Conservation (phyloP, 495 filamentous ascomycete species). For the Hypomontagnella monticulosa region DNA sequence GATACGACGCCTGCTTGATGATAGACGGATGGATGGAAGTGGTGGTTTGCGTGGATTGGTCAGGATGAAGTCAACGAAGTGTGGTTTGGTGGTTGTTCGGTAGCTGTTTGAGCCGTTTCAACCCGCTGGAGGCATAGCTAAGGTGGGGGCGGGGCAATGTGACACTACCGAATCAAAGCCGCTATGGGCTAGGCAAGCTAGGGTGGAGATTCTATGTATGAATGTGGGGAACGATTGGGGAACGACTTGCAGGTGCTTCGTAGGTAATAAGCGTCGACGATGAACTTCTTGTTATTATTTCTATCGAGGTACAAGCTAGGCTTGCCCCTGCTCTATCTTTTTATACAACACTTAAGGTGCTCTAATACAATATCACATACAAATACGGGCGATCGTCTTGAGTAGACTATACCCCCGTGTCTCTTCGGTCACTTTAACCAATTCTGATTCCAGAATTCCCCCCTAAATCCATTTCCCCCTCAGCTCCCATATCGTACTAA, state of each 20-base stretch:
- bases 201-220: not conserved
- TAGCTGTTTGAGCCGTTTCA: conserved; percentile 37
- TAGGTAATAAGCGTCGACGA: not conserved
- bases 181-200: no score
- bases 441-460: no score
- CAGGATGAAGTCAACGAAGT: conserved; percentile 23
- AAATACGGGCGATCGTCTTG: no score
- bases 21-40: not conserved
- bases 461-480: no score
- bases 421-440: no score
- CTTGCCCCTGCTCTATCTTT: no score
- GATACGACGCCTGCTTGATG: not conserved
- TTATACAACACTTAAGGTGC: no score
- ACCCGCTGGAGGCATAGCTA: conserved; percentile 18
- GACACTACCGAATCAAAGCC: not conserved
- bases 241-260: not conserved
- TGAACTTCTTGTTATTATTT: not conserved
- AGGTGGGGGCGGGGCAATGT: conserved; percentile 32
- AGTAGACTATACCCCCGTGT: no score
- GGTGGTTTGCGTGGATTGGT: conserved; percentile 16
- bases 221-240: not conserved
- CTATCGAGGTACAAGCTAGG: no score
- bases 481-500: no score
- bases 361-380: no score
- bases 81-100: not conserved